Percentiles rank a stretch among this genome's conserved stretches.
Evolutionary conservation across 1,284 basidiomycete genomes (phyloP).

Genomic region (Lignosus rhinocerotis): DNA sequence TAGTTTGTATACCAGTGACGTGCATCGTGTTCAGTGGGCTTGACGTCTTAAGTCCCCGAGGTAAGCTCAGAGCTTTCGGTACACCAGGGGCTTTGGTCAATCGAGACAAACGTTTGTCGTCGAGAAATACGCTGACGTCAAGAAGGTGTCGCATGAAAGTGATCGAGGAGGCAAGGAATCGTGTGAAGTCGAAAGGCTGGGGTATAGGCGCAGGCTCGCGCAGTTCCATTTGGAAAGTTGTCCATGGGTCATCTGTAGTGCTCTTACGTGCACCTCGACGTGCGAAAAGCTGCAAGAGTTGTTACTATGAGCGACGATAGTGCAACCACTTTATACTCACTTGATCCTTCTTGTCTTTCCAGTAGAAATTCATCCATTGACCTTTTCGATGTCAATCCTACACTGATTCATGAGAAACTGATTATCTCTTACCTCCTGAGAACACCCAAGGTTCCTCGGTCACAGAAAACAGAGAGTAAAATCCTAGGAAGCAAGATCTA

Average conservation of each 20-base stretch:
- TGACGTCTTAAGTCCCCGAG: constrained; percentile 48
- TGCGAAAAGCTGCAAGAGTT: constrained; percentile 61
- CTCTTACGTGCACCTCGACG: constrained; percentile 69
- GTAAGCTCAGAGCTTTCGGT: constrained; percentile 58
- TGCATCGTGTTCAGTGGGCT: constrained; percentile 65
- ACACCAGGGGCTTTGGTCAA: constrained; percentile 71
- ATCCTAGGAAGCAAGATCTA: constrained; percentile 45
- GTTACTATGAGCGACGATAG: neutral
- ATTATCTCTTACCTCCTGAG: constrained; percentile 65
- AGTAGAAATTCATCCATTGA: constrained; percentile 96
- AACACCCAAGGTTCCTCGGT: constrained; percentile 95
- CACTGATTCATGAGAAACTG: neutral
- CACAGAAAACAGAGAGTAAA: constrained; percentile 80
- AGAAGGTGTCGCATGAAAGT: constrained; percentile 90
- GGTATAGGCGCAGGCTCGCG: constrained; percentile 86
- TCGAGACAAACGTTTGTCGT: constrained; percentile 76
- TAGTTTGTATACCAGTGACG: constrained; percentile 64
- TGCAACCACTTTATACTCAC: constrained; percentile 34
- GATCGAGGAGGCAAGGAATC: constrained; percentile 91
- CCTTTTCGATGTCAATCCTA: constrained; percentile 37
- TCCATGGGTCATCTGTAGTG: constrained; percentile 60
- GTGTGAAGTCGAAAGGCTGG: constrained; percentile 80
- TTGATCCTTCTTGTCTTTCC: constrained; percentile 91
- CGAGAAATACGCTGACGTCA: constrained; percentile 78
- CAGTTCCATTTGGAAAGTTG: constrained; percentile 88